These are phyloP conservation scores for Primulina tabacum DNA, from an alignment of 257 asterid species.

Conservation along the genomic window DNA sequence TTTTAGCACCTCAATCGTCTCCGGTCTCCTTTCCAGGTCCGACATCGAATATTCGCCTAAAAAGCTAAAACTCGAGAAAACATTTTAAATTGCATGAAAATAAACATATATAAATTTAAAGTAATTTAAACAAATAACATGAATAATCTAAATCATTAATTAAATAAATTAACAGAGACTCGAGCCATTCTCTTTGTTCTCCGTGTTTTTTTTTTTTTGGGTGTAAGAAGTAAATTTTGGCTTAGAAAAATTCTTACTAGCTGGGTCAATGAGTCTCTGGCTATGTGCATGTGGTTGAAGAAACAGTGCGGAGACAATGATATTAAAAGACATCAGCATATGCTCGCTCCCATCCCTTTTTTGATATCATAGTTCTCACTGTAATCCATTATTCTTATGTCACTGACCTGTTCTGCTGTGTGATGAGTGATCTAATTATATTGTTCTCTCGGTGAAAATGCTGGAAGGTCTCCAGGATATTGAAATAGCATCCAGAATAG, in stretches of 20 bases:
- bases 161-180: too few species aligned
- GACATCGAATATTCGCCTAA: too few species aligned
- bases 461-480: constrained; percentile 98
- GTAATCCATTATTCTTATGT: neutral
- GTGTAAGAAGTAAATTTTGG: neutral
- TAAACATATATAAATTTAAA: too few species aligned
- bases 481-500: constrained; percentile 91
- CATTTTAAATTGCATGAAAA: too few species aligned
- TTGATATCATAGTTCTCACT: neutral
- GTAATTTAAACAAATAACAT: too few species aligned
- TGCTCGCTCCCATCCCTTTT: neutral
- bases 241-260: neutral
- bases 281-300: neutral
- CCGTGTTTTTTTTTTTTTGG: neutral
- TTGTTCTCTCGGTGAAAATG: constrained; percentile 80
- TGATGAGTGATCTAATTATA: constrained; percentile 2
- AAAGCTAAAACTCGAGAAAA: too few species aligned
- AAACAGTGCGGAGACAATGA: neutral
- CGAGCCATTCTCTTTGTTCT: neutral
- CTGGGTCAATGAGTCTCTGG: neutral
- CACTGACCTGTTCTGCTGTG: neutral
- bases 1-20: too few species aligned
- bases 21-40: too few species aligned
- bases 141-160: too few species aligned
- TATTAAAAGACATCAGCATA: neutral